A percentile compares a stretch with the other conserved stretches of the same genome.
phyloP scores from a whole-genome alignment of 441 rosid species.

The Adansonia rubrostipa region DNA sequence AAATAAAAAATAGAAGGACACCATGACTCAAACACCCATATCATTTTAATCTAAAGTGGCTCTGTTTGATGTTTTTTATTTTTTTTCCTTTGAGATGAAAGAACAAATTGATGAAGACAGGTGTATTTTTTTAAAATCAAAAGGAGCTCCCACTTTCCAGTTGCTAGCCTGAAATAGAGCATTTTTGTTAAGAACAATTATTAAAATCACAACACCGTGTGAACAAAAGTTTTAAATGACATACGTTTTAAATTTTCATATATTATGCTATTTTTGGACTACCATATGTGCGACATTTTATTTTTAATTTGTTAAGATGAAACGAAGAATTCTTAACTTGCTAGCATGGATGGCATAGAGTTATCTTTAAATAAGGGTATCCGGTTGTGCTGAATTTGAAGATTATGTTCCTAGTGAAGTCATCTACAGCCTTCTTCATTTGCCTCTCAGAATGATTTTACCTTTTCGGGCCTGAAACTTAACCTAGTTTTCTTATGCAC shows the following conservation, averaged over 20 bases:
- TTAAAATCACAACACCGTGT: too few relatives aligned
- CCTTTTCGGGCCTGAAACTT: neutral
- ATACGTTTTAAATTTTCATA: neutral
- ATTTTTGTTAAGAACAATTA: too few relatives aligned
- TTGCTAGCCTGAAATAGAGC: neutral
- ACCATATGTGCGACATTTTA: neutral
- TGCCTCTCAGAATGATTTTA: neutral
- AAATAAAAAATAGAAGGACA: neutral
- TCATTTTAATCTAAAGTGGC: neutral
- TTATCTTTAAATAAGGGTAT: neutral
- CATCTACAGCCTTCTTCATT: neutral
- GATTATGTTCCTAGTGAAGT: neutral
- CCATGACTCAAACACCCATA: neutral
- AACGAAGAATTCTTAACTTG: neutral
- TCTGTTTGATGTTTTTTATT: neutral
- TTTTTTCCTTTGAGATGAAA: neutral
- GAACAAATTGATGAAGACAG: neutral
- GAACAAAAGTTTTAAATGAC: neutral
- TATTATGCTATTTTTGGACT: neutral
- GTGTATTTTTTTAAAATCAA: neutral
- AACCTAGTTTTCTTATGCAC: neutral
- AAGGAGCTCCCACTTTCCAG: neutral
- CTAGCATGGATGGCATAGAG: neutral
- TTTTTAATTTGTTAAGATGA: constrained; percentile 1
- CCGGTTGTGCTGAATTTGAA: neutral